Percentiles rank a stretch among this genome's conserved stretches.
These are phyloP conservation scores for Penicillium egyptiacum DNA, from an alignment of 495 filamentous ascomycete species.

Conservation along the genomic window DNA sequence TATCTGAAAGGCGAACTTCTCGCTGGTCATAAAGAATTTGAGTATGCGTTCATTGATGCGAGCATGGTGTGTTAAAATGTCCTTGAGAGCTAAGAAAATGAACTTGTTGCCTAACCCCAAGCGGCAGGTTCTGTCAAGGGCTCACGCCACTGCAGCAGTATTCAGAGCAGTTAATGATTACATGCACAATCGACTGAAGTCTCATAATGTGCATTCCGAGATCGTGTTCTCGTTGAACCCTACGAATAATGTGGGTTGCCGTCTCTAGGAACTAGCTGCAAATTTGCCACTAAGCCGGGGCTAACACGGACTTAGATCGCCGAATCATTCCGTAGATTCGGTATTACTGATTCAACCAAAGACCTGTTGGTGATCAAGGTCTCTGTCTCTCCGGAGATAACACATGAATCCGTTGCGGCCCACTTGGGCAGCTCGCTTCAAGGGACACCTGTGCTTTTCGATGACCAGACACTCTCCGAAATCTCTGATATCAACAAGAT, in stretches of 20 bases:
- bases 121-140: slow-evolving; percentile 60
- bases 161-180: slow-evolving; percentile 74
- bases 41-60: slow-evolving; percentile 93
- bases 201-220: slow-evolving; percentile 89
- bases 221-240: slow-evolving; percentile 80
- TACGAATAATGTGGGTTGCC: slow-evolving; percentile 73
- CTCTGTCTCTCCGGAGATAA: slow-evolving; percentile 43
- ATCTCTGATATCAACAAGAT: slow-evolving; percentile 68
- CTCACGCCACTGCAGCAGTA: slow-evolving; percentile 72
- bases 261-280: not conserved
- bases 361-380: slow-evolving; percentile 78
- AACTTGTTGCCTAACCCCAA: slow-evolving; percentile 11
- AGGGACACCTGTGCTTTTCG: slow-evolving; percentile 61
- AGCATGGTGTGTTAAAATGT: slow-evolving; percentile 50
- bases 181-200: slow-evolving; percentile 61
- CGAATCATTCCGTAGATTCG: slow-evolving; percentile 85
- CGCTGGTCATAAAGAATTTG: slow-evolving; percentile 74
- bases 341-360: slow-evolving; percentile 68
- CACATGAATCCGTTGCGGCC: slow-evolving; percentile 53
- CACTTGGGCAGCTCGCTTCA: slow-evolving; percentile 65
- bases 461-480: slow-evolving; percentile 57
- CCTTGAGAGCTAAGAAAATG: not conserved
- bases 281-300: not conserved
- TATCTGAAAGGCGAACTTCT: slow-evolving; percentile 80
- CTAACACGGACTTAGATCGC: slow-evolving; percentile 65